Conservation (phyloP, 495 filamentous ascomycete species). For the Penicillium tannophilum region DNA sequence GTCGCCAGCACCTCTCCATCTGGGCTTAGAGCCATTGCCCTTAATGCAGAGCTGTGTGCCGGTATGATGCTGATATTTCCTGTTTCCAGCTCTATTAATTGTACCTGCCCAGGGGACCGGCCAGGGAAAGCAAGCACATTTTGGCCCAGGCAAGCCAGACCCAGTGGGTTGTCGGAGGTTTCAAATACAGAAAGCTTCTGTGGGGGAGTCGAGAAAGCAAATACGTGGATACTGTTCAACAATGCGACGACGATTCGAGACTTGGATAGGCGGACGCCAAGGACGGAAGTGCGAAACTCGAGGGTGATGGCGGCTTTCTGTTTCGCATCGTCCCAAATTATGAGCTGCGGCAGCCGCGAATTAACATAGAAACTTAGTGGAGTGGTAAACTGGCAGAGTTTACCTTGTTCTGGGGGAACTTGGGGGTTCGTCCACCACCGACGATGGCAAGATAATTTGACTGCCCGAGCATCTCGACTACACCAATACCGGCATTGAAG, state of each 20-base stretch:
- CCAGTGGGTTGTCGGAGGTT: slow-evolving; percentile 83
- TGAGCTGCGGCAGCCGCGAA: slow-evolving; percentile 52
- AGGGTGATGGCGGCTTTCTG: slow-evolving; percentile 72
- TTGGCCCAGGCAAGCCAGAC: slow-evolving; percentile 75
- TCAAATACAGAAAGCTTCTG: slow-evolving; percentile 74
- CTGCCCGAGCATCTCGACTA: slow-evolving; percentile 85
- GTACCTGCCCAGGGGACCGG: slow-evolving; percentile 84
- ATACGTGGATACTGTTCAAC: slow-evolving; percentile 80
- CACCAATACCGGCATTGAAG: slow-evolving; percentile 81
- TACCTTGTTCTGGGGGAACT: slow-evolving; percentile 87
- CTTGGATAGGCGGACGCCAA: slow-evolving; percentile 75
- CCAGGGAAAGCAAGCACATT: slow-evolving; percentile 81
- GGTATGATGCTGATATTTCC: slow-evolving; percentile 93
- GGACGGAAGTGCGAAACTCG: slow-evolving; percentile 73
- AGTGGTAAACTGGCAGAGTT: slow-evolving; percentile 19
- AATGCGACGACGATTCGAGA: slow-evolving; percentile 80
- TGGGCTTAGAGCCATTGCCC: slow-evolving; percentile 76
- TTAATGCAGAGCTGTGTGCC: slow-evolving; percentile 77
- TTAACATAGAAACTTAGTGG: neutral
- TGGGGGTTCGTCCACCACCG: slow-evolving; percentile 83
- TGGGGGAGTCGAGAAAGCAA: slow-evolving; percentile 77
- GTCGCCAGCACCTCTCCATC: slow-evolving; percentile 86
- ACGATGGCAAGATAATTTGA: slow-evolving; percentile 88
- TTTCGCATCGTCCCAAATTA: slow-evolving; percentile 91
- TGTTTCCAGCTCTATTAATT: slow-evolving; percentile 78